Evolutionary conservation across 1,139 yeast genomes (phyloP), one percentile per base, ranked within the genome.

Genomic region (Casaregolazyma suthepensis): DNA sequence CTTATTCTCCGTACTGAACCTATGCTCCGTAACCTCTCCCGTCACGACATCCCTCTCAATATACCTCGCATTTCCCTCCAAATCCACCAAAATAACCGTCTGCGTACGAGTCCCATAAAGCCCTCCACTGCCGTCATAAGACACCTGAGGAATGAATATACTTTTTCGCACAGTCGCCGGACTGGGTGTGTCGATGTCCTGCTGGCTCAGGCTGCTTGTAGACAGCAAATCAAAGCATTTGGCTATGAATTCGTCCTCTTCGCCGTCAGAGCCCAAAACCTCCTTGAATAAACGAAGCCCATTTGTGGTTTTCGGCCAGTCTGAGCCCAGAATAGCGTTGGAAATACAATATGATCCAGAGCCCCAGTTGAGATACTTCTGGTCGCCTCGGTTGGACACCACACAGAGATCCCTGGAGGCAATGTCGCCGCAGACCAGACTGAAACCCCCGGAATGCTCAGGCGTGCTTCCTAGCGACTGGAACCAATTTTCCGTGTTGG

Each of bases 31-130:
- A 6, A 5, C 12, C 18, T 40, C 35, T 12, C 46, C 47, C 12
- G 17, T 45, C 12, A 26, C 6, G 13, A 46, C 49, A 20, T 45
- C 29, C 43, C 26, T 45, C 12, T 51, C 53, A 22, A 52, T 31
- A 20, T 52, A 43, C 40, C 45, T 48, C 52, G 59, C 23, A 55
- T 50, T 49, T 59, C 62, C 50, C 52, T 57, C 50, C 48, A 74
- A 75, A 60, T 78, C 79, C 10, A 88, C 75, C 19, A 89, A 64
- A 5, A 91, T 75, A 1, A 90, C 79, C 0, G 96, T 89, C 64
- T 90, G 96, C 0, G 97, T 88, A 52, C 98, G 72, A 0, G 99
- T 93, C 0, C 97, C 98, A 63, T 91, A 93, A 22, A 43, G 31
- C 20, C 57, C 52, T 44, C 60, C 59, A 35, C 44, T 59, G 52